A percentile compares a stretch with the other conserved stretches of the same genome.
phyloP scores from a whole-genome alignment of 495 filamentous ascomycete species.

The Talaromyces nanjingensis region DNA sequence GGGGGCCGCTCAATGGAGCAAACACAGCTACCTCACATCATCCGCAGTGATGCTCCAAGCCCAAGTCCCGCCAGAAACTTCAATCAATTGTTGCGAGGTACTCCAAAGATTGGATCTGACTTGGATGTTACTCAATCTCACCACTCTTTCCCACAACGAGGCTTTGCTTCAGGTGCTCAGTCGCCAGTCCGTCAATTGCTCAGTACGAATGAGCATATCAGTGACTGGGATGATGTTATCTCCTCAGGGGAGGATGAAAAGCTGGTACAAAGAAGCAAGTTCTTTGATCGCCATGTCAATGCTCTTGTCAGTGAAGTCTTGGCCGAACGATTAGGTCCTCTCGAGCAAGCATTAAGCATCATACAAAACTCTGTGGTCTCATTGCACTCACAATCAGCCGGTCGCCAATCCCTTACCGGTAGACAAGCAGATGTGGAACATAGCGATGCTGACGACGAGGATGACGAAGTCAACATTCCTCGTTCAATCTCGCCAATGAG shows the following conservation, averaged over 20 bases:
- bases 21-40: constrained; percentile 48
- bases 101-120: constrained; percentile 37
- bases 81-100: constrained; percentile 33
- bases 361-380: constrained; percentile 64
- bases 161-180: constrained; percentile 32
- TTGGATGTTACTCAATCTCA: constrained; percentile 29
- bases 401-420: constrained; percentile 41
- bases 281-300: constrained; percentile 86
- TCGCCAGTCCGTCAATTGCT: constrained; percentile 61
- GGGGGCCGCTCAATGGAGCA: constrained; percentile 46
- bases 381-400: constrained; percentile 33
- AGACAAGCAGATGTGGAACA: constrained; percentile 58
- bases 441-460: constrained; percentile 94
- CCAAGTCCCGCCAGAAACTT: constrained; percentile 61
- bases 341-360: constrained; percentile 66
- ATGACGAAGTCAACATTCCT: constrained; percentile 48
- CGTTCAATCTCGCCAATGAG: constrained; percentile 55
- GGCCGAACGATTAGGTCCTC: constrained; percentile 63
- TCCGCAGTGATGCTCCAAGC: constrained; percentile 63
- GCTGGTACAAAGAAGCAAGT: constrained; percentile 62
- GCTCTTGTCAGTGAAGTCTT: constrained; percentile 75
- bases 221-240: constrained; percentile 87
- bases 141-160: constrained; percentile 31
- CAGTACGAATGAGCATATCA: constrained; percentile 58
- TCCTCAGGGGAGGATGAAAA: constrained; percentile 77